phyloP scores from a whole-genome alignment of 202 grass and related monocot genomes.

The Hordeum pubiflorum region DNA sequence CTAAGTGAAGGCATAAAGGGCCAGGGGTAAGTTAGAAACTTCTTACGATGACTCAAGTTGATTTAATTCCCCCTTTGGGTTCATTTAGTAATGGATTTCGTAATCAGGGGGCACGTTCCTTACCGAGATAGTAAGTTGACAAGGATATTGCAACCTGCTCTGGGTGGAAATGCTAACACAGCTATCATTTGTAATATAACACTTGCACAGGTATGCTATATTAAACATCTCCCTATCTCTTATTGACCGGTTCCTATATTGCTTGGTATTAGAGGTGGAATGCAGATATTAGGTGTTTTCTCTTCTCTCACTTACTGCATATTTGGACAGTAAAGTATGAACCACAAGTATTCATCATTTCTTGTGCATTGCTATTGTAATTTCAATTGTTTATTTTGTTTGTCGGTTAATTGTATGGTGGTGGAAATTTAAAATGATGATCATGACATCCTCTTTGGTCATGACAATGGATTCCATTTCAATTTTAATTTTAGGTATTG shows the following conservation, averaged over 20 bases:
- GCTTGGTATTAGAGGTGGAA: not conserved
- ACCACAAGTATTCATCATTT: not conserved
- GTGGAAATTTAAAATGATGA: slow-evolving; percentile 8
- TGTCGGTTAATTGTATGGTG: not conserved
- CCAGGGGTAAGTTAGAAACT: slow-evolving; percentile 63
- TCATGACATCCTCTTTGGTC: not conserved
- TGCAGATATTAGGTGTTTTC: not conserved
- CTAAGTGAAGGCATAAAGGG: slow-evolving; percentile 82
- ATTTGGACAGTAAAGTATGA: not conserved
- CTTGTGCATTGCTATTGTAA: not conserved
- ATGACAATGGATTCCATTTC: not conserved
- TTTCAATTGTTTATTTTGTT: not conserved
- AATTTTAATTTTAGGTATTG: not conserved
- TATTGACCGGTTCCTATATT: not conserved
- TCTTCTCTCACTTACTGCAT: not conserved
- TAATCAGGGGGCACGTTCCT: slow-evolving; percentile 75
- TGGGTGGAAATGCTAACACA: slow-evolving; percentile 93
- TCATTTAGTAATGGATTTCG: slow-evolving; percentile 26
- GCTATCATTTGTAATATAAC: slow-evolving; percentile 98
- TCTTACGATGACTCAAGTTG: not conserved
- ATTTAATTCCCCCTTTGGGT: slow-evolving; percentile 8
- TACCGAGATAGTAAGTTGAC: slow-evolving; percentile 95
- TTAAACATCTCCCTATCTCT: not conserved
- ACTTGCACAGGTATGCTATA: slow-evolving; percentile 63
- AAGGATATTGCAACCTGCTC: slow-evolving; percentile 80